phyloP scores from a whole-genome alignment of 768 basidiomycete species.

The Hypholoma sublateritium region DNA sequence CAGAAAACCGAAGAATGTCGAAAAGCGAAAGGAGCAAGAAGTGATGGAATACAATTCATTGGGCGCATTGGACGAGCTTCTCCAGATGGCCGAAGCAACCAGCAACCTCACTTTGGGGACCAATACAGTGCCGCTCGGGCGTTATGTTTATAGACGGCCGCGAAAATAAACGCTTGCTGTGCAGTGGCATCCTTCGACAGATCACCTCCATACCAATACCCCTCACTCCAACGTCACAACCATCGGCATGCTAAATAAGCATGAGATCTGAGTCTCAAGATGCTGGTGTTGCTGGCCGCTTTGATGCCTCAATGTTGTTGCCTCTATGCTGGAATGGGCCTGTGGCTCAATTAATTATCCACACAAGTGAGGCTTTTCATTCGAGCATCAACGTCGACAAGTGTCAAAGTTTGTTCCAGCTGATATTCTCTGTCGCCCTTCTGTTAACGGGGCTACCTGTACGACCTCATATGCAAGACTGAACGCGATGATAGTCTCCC shows the following conservation, averaged over 20 bases:
- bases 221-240: not conserved
- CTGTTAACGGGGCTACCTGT: too few species aligned
- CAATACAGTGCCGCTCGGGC: conserved; percentile 17
- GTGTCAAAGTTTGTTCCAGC: too few species aligned
- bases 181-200: not conserved
- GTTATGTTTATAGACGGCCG: conserved; percentile 22
- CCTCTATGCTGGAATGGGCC: too few species aligned
- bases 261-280: too few species aligned
- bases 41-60: conserved; percentile 9
- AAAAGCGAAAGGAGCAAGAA: conserved; percentile 11
- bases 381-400: too few species aligned
- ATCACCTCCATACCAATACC: not conserved
- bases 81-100: conserved; percentile 21
- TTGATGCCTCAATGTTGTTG: too few species aligned
- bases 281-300: too few species aligned
- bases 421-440: too few species aligned
- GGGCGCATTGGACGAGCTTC: conserved; percentile 19
- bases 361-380: too few species aligned
- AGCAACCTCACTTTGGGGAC: conserved; percentile 20
- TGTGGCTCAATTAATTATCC: too few species aligned
- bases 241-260: not conserved
- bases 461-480: too few species aligned
- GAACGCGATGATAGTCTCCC: too few species aligned
- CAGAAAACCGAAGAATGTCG: not conserved
- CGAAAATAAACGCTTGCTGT: conserved; percentile 1